Base-by-base conservation (phyloP, 1,139 yeast species). In the Entelexis sorbosivorans region DNA sequence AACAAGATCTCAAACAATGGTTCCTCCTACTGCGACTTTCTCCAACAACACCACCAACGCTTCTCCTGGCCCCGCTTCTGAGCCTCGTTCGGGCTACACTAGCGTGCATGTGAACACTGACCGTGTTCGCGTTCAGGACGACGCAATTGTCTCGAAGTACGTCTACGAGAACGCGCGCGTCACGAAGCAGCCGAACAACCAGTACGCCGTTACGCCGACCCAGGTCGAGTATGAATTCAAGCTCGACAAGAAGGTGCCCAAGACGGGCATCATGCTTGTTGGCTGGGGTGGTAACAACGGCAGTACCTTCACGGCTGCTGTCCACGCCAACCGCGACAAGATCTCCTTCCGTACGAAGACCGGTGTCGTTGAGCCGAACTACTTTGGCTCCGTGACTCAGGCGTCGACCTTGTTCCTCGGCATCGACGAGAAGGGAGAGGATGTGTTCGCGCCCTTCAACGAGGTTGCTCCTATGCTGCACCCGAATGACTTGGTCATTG, bases 251-350 rank as follows among this genome's bases (percentile, higher is more conserved):
- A 76, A 75, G 58, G 81, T 82, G 52, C 95, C 96, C 60, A 87
- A 82, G 70, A 78, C 88, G 51, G 97, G 96, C 65, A 73, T 89
- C 58, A 71, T 89, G 79, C 76, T 89, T 60, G 96, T 89, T 50
- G 97, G 97, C 61, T 76, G 88, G 61, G 97, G 96, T 63, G 97
- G 97, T 71, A 89, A 89, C 75, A 89, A 89, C 66, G 97, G 97
- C 69, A 77, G 96, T 56, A 89, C 97, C 24, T 75, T 89, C 62
- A 78, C 88, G 55, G 88, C 93, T 49, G 82, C 96, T 19, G 76
- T 82, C 51, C 77, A 84, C 61, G 95, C 96, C 56, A 89, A 89
- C 74, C 86, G 84, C 65, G 76, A 84, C 69, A 75, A 83, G 58
- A 70, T 89, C 57, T 70, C 78, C 50, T 89, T 89, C 72, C 80